phyloP scores from a whole-genome alignment of 176 grass and related monocot genomes.

The Musa itinerans region DNA sequence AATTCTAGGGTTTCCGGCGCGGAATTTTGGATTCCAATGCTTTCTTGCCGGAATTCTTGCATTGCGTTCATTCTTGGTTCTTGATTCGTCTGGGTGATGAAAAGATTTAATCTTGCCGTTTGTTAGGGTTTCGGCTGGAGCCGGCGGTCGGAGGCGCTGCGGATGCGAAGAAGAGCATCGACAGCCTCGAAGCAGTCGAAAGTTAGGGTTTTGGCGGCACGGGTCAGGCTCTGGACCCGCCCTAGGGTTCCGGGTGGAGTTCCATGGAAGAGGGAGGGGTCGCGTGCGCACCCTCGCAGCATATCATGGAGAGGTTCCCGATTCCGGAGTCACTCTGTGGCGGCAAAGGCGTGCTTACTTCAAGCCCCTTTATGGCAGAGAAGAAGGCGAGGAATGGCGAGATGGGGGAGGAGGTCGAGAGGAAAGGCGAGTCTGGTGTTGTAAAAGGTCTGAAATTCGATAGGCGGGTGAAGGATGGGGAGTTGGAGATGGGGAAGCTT shows the following conservation, averaged over 20 bases:
- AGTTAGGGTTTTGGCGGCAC: constrained; percentile 56
- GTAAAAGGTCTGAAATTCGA: constrained; percentile 26
- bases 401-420: constrained; percentile 26
- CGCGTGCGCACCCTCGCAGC: constrained; percentile 60
- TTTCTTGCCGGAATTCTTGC: constrained; percentile 21
- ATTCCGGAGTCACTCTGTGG: constrained; percentile 24
- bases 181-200: constrained; percentile 48
- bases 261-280: constrained; percentile 99
- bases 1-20: constrained; percentile 12
- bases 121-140: constrained; percentile 41
- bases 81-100: constrained; percentile 18
- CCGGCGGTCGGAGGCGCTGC: constrained; percentile 6
- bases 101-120: constrained; percentile 15
- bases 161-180: constrained; percentile 51
- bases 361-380: constrained; percentile 18
- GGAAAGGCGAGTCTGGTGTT: constrained; percentile 32
- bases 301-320: constrained; percentile 22
- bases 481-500: constrained; percentile 29
- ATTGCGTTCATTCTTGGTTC: constrained; percentile 25
- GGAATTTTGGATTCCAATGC: not conserved
- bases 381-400: constrained; percentile 22
- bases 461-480: constrained; percentile 35
- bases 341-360: constrained; percentile 13
- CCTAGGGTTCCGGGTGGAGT: constrained; percentile 36
- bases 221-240: constrained; percentile 13